Evolutionary conservation across 176 grass and related monocot genomes (phyloP).

Genomic region (Eremochloa ophiuroides): DNA sequence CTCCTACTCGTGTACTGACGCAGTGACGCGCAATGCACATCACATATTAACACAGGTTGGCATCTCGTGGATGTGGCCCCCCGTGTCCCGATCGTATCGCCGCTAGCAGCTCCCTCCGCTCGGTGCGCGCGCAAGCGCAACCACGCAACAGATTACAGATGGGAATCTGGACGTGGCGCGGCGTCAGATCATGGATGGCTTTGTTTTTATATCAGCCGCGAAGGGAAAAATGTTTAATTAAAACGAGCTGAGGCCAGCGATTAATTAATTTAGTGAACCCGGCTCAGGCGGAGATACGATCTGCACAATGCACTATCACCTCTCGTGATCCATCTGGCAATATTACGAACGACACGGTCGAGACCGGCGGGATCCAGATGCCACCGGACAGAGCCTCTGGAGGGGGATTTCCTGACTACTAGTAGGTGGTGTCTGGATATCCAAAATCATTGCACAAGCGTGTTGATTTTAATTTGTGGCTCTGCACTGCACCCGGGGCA

Average conservation of each 20-base stretch:
- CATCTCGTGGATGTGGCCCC: no score
- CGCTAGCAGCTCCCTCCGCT: no score
- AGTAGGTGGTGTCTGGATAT: background rate
- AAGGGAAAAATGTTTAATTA: background rate
- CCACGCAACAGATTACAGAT: constrained; percentile 2
- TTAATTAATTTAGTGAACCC: background rate
- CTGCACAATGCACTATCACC: background rate
- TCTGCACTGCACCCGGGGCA: background rate
- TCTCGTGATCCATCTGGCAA: background rate
- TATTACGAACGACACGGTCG: background rate
- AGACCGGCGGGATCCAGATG: background rate
- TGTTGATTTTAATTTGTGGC: background rate
- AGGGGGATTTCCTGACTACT: background rate
- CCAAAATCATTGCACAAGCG: background rate
- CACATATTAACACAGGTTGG: no score
- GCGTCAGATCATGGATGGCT: constrained; percentile 18
- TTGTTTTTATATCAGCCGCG: no score
- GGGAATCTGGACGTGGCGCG: constrained; percentile 31
- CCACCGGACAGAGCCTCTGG: constrained; percentile 1
- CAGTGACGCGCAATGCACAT: no score
- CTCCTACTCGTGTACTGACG: background rate
- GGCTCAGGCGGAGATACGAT: background rate
- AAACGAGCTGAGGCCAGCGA: background rate
- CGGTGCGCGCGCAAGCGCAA: background rate
- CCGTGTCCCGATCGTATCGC: no score